A percentile compares a stretch with the other conserved stretches of the same genome.
These are phyloP conservation scores for Dactylorhiza incarnata DNA, from an alignment of 106 monocot species.

Conservation along the genomic window DNA sequence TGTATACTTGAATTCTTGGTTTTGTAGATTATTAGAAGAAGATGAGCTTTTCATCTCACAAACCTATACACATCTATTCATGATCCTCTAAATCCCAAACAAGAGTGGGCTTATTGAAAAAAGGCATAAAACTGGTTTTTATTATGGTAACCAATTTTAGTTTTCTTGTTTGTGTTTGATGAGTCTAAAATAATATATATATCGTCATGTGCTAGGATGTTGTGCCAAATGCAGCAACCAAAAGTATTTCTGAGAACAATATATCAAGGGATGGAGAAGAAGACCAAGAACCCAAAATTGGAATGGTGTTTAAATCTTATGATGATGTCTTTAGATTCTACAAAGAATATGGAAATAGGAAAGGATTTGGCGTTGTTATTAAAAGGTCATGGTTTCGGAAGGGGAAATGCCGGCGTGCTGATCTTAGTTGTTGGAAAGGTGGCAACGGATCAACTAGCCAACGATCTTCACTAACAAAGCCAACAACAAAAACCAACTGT, in stretches of 20 bases:
- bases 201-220: background rate
- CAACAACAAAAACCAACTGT: conserved; percentile 4
- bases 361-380: background rate
- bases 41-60: background rate
- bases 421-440: conserved; percentile 5
- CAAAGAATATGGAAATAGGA: conserved; percentile 3
- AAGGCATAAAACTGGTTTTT: background rate
- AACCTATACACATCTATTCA: background rate
- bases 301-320: conserved; percentile 8
- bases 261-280: background rate
- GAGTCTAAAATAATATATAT: background rate
- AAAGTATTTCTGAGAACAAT: background rate
- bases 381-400: conserved; percentile 9
- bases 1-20: background rate
- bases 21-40: background rate
- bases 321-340: conserved; percentile 4
- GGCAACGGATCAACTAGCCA: background rate
- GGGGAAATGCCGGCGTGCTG: conserved; percentile 1
- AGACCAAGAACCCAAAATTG: conserved; percentile 4
- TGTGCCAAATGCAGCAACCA: background rate
- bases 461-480: background rate
- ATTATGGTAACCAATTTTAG: background rate
- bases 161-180: background rate
- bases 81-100: background rate
- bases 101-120: background rate